phyloP scores from a whole-genome alignment of 1,139 yeast species.

The Yamadazyma taylorii region DNA sequence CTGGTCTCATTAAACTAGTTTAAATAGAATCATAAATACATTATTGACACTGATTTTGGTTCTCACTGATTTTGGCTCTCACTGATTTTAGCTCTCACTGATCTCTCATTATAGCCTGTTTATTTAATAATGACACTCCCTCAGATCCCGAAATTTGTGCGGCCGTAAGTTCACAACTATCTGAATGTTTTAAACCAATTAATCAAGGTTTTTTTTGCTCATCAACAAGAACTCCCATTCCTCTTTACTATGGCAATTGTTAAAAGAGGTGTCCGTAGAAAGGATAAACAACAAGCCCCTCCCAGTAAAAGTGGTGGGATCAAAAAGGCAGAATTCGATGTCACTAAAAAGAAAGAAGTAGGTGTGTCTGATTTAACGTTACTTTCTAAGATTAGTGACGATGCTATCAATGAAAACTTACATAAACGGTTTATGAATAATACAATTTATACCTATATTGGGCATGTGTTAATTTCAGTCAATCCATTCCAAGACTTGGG shows the following conservation, averaged over 20 bases:
- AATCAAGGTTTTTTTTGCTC: too few species aligned
- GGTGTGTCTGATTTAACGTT: constrained; percentile 95
- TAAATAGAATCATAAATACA: too few species aligned
- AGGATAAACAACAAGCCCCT: constrained; percentile 48
- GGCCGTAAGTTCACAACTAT: too few species aligned
- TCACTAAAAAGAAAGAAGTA: constrained; percentile 88
- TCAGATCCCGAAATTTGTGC: not conserved
- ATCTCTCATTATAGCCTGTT: not conserved
- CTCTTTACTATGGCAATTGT: constrained; percentile 63
- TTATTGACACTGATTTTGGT: too few species aligned
- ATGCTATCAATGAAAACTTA: constrained; percentile 88
- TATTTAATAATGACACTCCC: constrained; percentile 1
- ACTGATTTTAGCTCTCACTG: too few species aligned
- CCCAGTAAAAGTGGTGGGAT: constrained; percentile 59
- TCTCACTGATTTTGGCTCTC: too few species aligned
- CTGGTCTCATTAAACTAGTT: constrained; percentile 85
- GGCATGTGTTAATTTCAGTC: constrained; percentile 88
- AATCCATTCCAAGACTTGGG: constrained; percentile 97
- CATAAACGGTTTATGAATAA: constrained; percentile 87
- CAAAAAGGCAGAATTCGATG: constrained; percentile 90
- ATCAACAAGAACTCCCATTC: too few species aligned
- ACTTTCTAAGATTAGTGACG: constrained; percentile 85
- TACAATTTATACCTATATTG: constrained; percentile 85
- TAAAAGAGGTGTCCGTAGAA: constrained; percentile 72
- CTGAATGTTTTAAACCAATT: too few species aligned